Evolutionary conservation across 441 rosid species (phyloP).

Genomic region (Corymbia calophylla): DNA sequence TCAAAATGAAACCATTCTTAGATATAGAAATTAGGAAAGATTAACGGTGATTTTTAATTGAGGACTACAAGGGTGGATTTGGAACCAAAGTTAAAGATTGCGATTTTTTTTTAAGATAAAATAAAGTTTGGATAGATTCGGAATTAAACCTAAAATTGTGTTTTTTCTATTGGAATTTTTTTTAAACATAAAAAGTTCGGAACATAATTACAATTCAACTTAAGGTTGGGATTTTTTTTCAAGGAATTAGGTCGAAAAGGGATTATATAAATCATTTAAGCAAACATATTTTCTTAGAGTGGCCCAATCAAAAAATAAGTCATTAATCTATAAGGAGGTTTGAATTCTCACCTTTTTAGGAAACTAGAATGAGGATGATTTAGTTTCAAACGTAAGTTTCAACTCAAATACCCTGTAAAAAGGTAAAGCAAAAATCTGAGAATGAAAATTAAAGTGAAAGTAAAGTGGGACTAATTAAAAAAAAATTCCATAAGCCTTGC

Average conservation of each 20-base stretch:
- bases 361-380: no score
- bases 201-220: no score
- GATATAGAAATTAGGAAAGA: background rate
- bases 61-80: background rate
- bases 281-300: background rate
- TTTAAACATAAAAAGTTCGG: background rate
- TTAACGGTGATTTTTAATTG: background rate
- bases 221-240: background rate
- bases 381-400: no score
- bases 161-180: no score
- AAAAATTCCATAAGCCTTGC: background rate
- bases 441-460: no score
- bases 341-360: no score
- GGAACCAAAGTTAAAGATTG: background rate
- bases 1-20: background rate
- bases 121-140: background rate
- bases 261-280: background rate
- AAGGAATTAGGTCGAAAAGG: background rate
- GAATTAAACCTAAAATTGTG: background rate
- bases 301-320: background rate
- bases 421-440: no score
- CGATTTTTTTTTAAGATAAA: background rate
- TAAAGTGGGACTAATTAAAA: no score
- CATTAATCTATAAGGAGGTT: no score
- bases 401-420: no score